phyloP scores from a whole-genome alignment of 225 moss, liverwort and hornwort genomes.

The Ulota crispa region DNA sequence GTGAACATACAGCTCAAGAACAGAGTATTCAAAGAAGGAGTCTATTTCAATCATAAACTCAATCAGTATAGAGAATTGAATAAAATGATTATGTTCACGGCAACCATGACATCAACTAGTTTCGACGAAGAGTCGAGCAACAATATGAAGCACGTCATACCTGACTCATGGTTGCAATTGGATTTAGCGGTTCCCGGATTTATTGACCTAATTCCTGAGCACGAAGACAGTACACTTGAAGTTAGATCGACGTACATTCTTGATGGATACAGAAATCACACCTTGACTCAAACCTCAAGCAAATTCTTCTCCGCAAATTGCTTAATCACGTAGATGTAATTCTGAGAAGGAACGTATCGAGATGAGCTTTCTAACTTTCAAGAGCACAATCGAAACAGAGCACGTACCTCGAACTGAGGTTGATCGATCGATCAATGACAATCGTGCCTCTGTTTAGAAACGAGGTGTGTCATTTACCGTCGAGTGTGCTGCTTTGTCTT shows the following conservation, averaged over 20 bases:
- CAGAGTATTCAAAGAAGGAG: neutral
- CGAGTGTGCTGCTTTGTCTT: neutral
- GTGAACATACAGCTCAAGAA: neutral
- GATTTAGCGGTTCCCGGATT: neutral
- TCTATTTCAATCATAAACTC: neutral
- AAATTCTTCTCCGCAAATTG: neutral
- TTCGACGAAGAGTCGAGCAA: conserved; percentile 6
- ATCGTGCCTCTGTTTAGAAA: neutral
- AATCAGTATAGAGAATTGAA: neutral
- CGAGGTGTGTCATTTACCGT: neutral
- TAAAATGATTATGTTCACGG: neutral
- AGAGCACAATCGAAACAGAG: neutral
- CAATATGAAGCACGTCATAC: conserved; percentile 12
- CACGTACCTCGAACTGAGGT: conserved; percentile 14
- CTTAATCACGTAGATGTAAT: neutral
- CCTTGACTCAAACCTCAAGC: neutral
- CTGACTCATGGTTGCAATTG: conserved; percentile 34
- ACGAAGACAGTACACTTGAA: neutral
- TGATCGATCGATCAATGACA: neutral
- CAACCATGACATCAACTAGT: neutral
- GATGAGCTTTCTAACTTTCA: neutral
- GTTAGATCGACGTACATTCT: conserved; percentile 19
- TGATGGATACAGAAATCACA: neutral
- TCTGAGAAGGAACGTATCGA: neutral
- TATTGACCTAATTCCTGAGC: conserved; percentile 18